These are phyloP conservation scores for Capillidium rhysosporum DNA, from an alignment of 371 early-diverging fungal genomes.

Conservation along the genomic window DNA sequence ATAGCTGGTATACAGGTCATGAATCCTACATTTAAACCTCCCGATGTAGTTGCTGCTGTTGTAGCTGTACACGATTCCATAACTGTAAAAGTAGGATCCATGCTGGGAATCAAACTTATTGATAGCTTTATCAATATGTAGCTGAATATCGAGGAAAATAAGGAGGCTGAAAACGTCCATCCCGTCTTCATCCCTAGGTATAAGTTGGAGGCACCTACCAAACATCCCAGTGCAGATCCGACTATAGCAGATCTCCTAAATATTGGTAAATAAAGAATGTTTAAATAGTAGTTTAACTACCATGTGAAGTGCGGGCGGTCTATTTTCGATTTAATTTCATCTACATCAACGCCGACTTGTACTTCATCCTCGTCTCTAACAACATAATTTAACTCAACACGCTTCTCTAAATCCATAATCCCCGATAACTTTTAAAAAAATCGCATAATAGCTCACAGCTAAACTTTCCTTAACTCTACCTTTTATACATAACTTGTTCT, in stretches of 20 bases:
- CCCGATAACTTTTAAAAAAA: too few relatives aligned
- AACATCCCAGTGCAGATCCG: conserved; percentile 1
- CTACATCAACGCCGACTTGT: too few relatives aligned
- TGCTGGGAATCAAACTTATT: conserved; percentile 3
- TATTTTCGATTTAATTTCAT: too few relatives aligned
- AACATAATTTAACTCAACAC: too few relatives aligned
- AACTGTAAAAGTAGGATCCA: conserved; percentile 11
- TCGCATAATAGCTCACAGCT: too few relatives aligned
- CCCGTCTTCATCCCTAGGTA: not conserved
- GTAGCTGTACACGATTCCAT: conserved; percentile 47
- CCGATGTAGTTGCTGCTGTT: conserved; percentile 45
- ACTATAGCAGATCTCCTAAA: not conserved
- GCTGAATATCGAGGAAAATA: not conserved
- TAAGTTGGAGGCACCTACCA: not conserved
- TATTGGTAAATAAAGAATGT: not conserved
- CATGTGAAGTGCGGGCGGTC: too few relatives aligned
- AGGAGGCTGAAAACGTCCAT: not conserved
- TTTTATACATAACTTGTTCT: too few relatives aligned
- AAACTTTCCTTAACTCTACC: too few relatives aligned
- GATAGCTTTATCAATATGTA: not conserved
- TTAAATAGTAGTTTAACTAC: not conserved
- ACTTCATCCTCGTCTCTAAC: too few relatives aligned
- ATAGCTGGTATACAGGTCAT: conserved; percentile 48
- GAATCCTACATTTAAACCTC: conserved; percentile 44
- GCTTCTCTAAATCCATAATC: too few relatives aligned